Evolutionary conservation across 352 stramenopile species (phyloP), one percentile per base, ranked within the genome.

Genomic region (Globisporangium nagaii): DNA sequence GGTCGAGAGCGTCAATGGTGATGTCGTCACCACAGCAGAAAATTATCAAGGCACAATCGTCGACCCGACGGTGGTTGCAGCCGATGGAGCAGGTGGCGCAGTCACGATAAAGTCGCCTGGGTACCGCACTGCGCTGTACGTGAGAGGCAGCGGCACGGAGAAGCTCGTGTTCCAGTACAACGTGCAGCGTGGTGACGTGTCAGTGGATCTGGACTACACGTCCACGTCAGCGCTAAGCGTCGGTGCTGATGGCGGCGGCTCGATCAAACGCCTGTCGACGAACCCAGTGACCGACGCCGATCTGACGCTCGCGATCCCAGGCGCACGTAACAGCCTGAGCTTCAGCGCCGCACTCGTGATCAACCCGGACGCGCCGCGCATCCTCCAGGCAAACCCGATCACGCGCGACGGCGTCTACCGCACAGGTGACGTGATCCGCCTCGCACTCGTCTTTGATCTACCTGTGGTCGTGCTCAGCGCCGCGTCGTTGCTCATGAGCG

Each of bases 331-430:
- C 25, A 88, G 77, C 40, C 65, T 90, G 0, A 60, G 71, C 7
- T 55, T 47, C 2, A 65, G 5, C 34, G 42, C 77, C 0, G 30
- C 22, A 0, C 52, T 88, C n/a, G 64, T 77, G 15, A 60, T 90
- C 24, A 80, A 88, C 32, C 85, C 73, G 0, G 46, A 70, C n/a
- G 44, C 56, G 0, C 79, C 79, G 2, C 60, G 47, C 12, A 66
- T 90, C 3, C 34, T 78, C 0, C 62, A 75, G 53, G 64, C 77
- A 0, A 76, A 63, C 27, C n/a, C 70, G 1, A 56, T 86, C 34
- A 86, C 79, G 8, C 66, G 77, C 1, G 70, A 84, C 24, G 79
- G 75, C 11, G 72, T 88, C 19, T 90, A 90, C 55, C 70, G 66
- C 37, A 62, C 55, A 19, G 73, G 63, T 2, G 71, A 90, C 35